Evolutionary conservation across 2,329 filamentous ascomycete species (phyloP).

Genomic region (Ascochyta fabae): DNA sequence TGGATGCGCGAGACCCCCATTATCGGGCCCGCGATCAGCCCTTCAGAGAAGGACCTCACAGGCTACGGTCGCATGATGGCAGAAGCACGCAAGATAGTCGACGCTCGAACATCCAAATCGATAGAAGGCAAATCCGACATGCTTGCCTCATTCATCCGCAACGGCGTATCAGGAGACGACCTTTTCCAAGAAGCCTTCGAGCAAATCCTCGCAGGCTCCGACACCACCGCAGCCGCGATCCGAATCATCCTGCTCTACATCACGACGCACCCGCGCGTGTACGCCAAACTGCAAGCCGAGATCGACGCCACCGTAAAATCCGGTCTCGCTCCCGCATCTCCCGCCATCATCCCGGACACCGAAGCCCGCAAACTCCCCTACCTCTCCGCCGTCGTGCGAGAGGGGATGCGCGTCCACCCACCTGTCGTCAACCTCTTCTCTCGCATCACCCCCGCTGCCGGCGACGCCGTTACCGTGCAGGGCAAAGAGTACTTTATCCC

Average conservation of each 20-base stretch:
- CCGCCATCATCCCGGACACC: conserved; percentile 56
- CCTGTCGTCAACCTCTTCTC: conserved; percentile 46
- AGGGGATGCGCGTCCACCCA: conserved; percentile 55
- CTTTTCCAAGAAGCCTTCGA: conserved; percentile 52
- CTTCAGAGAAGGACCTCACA: conserved; percentile 45
- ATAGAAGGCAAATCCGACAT: conserved; percentile 57
- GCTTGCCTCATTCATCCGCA: conserved; percentile 60
- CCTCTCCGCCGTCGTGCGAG: conserved; percentile 56
- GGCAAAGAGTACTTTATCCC: conserved; percentile 41
- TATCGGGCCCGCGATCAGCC: conserved; percentile 37
- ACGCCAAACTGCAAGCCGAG: conserved; percentile 55
- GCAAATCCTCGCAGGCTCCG: conserved; percentile 62
- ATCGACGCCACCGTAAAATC: conserved; percentile 51
- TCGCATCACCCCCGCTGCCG: conserved; percentile 38
- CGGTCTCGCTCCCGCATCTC: conserved; percentile 42
- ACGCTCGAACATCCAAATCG: conserved; percentile 55
- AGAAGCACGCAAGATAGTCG: conserved; percentile 35
- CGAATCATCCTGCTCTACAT: conserved; percentile 61
- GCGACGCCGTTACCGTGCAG: conserved; percentile 41
- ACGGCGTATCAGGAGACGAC: conserved; percentile 51
- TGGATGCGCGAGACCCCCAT: conserved; percentile 35
- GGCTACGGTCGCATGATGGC: conserved; percentile 45
- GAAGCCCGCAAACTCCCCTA: conserved; percentile 53
- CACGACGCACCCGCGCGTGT: conserved; percentile 57
- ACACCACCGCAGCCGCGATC: conserved; percentile 64